Evolutionary conservation across 495 filamentous ascomycete genomes (phyloP), one percentile per base, ranked within the genome.

Genomic region (Aspergillus bertholletiae): DNA sequence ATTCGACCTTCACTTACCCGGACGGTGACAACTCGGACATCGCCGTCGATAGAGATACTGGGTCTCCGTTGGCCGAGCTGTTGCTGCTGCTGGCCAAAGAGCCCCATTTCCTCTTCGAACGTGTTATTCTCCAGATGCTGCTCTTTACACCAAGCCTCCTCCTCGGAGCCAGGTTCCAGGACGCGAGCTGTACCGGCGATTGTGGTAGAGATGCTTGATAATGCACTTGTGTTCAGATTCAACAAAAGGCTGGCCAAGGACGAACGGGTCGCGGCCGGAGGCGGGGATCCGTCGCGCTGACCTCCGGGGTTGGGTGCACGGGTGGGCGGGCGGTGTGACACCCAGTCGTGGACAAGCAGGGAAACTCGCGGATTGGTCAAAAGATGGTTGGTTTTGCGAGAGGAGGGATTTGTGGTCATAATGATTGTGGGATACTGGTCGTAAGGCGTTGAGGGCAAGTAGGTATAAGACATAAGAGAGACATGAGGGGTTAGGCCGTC

Each of bases 391-490:
- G 88, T 96, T 74, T 97, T 97, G 59, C 88, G 89, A 48, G 89
- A 92, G 37, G 87, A 81, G 5, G 89, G 85, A 68, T 95, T 92
- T 53, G 89, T 92, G 44, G 92, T 96, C 91, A 96, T 96, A 71
- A 96, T 86, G 59, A 96, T 92, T 51, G 84, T 84, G 20, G 89
- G 90, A 50, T 79, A 74, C 28, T 80, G 63, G 30, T 83, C 80
- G 73, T 84, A 92, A 17, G 91, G 89, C 6, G 89, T 89, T 0
- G 81, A 83, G 17, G 92, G 88, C 49, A 98, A 88, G 75, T 96
- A 98, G 64, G 94, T 97, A 77, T 97, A 98, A 74, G 96, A 96
- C 94, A 98, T 98, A 59, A 98, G 84, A 23, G 90, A 93, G 67
- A 97, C 88, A 74, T 98, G 94, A 15, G 94, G 94, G 61, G 82